phyloP scores from a whole-genome alignment of 176 grass and related monocot genomes.

The Carex pumila region DNA sequence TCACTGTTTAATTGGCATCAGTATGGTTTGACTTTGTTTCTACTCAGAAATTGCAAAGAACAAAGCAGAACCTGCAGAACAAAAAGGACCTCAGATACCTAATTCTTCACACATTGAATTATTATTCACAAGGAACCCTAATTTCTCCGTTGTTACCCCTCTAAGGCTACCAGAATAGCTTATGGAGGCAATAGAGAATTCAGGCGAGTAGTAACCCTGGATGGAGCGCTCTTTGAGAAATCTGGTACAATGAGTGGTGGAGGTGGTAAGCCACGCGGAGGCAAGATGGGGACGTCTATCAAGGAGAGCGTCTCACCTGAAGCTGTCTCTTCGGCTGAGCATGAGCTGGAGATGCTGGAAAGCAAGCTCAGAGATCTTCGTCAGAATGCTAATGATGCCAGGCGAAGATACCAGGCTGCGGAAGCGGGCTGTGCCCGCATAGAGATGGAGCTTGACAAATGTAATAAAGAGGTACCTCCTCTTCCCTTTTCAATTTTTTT shows the following conservation, averaged over 20 bases:
- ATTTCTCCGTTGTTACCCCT: slow-evolving; percentile 23
- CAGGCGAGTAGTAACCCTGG: slow-evolving; percentile 73
- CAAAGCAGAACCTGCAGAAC: not conserved
- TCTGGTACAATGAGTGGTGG: slow-evolving; percentile 96
- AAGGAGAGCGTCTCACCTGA: slow-evolving; percentile 59
- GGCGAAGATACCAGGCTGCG: slow-evolving; percentile 34
- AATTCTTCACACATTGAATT: not conserved
- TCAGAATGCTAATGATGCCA: slow-evolving; percentile 54
- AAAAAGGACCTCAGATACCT: not conserved
- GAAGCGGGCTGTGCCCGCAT: slow-evolving; percentile 56
- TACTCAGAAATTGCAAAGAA: not conserved
- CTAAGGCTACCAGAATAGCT: slow-evolving; percentile 82
- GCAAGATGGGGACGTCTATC: slow-evolving; percentile 82
- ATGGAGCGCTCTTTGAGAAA: slow-evolving; percentile 82
- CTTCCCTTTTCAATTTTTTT: not conserved
- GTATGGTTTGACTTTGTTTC: not conserved
- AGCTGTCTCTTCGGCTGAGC: slow-evolving; percentile 51
- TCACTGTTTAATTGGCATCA: not conserved
- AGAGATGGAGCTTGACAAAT: slow-evolving; percentile 80
- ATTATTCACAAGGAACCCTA: not conserved
- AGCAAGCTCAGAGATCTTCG: slow-evolving; percentile 49
- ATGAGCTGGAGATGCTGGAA: slow-evolving; percentile 52
- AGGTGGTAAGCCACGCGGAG: slow-evolving; percentile 53
- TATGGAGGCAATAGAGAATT: slow-evolving; percentile 67
- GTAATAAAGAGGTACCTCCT: slow-evolving; percentile 62